Evolutionary conservation across 2,329 filamentous ascomycete genomes (phyloP), one percentile per base, ranked within the genome.

Genomic region (Septoria petroselini): DNA sequence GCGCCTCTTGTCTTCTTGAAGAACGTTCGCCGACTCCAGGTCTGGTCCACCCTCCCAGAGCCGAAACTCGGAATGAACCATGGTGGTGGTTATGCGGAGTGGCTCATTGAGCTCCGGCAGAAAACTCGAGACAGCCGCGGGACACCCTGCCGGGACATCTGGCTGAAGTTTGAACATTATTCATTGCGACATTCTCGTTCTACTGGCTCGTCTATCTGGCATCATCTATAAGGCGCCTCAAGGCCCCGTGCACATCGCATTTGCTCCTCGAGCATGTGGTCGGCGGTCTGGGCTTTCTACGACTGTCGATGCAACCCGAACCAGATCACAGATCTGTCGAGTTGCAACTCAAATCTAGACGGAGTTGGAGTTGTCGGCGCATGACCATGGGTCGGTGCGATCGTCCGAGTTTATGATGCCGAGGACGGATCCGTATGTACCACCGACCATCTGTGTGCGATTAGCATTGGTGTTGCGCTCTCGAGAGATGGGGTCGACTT

Each of bases 341-440:
- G n/a, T n/a, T n/a, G 35, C 17, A 15, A 21, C 11, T 15, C 8
- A 18, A 12, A 15, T 12, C 15, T 21, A 38, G 17, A n/a, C 12
- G 0, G 51, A 61, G 17, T 57, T 62, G 3, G 68, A 68, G 12
- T 67, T 60, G 25, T 60, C 58, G 7, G 53, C 55, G n/a, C 58
- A 60, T 8, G 53, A 57, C 55, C 58, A 60, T 8, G 56, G 55
- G n/a, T 46, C 18, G 15, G 58, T 55, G 19, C 56, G 46, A 18
- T 49, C 49, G 19, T 50, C 41, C 5, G 50, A 50, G 39, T 70
- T 62, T 14, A 71, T 65, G 23, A 73, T 71, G 2, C 61, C 65
- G 7, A 72, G 59, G 7, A 76, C 59, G 0, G 71, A 72, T 1
- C 71, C 72, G 41, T 75, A 75, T 0, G 73, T 74, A 1, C 73